These are phyloP conservation scores for Catunica adiposa DNA, from an alignment of 2,329 filamentous ascomycete genomes.

Conservation along the genomic window DNA sequence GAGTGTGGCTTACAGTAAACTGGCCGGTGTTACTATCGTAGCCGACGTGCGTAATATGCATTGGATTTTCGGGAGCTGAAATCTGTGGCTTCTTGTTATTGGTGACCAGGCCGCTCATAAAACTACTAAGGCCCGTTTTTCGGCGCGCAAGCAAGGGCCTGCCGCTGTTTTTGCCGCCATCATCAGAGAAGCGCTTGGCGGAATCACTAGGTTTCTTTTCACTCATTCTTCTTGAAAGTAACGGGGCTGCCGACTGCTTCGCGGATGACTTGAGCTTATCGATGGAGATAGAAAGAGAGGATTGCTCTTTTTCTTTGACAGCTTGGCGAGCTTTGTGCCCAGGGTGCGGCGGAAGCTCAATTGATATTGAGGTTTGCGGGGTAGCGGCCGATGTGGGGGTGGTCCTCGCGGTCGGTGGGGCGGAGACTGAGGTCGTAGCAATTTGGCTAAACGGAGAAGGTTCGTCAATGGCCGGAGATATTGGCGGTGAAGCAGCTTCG, in stretches of 20 bases:
- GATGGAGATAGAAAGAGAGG: conserved; percentile 43
- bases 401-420: neutral
- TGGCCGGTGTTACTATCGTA: conserved; percentile 93
- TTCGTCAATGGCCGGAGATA: conserved; percentile 3
- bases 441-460: neutral
- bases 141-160: conserved; percentile 49
- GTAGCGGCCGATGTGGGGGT: neutral
- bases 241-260: conserved; percentile 20
- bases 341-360: conserved; percentile 4
- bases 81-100: conserved; percentile 85
- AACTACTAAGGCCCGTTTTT: conserved; percentile 76
- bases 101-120: conserved; percentile 68
- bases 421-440: neutral
- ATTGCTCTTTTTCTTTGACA: conserved; percentile 26
- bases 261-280: conserved; percentile 10
- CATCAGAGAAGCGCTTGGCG: conserved; percentile 63
- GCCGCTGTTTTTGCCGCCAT: conserved; percentile 37
- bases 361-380: neutral
- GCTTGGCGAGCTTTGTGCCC: conserved; percentile 1
- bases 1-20: conserved; percentile 57
- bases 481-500: conserved; percentile 12
- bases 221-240: conserved; percentile 37
- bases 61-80: conserved; percentile 92
- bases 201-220: conserved; percentile 28
- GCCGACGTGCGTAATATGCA: conserved; percentile 94